phyloP scores from a whole-genome alignment of 2,329 filamentous ascomycete genomes.

The Diaporthe longicolla region DNA sequence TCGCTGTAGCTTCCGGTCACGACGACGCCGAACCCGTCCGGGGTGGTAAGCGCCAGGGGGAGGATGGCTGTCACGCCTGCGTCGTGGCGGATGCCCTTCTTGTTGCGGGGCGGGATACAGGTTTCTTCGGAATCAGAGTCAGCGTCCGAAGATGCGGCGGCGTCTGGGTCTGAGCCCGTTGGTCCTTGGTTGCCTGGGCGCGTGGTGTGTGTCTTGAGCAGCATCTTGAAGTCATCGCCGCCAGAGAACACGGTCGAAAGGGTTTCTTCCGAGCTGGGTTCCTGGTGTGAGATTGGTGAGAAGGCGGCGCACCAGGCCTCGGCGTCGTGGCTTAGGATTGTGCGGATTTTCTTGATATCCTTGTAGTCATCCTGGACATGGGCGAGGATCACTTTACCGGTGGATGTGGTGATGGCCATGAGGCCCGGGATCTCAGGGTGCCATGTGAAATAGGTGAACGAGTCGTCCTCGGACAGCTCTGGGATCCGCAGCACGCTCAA shows the following conservation, averaged over 20 bases:
- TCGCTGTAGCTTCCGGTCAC: slow-evolving; percentile 96
- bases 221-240: slow-evolving; percentile 79
- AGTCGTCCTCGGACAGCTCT: slow-evolving; percentile 67
- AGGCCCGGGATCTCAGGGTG: slow-evolving; percentile 69
- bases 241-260: slow-evolving; percentile 72
- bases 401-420: slow-evolving; percentile 80
- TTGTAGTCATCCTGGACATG: slow-evolving; percentile 59
- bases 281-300: slow-evolving; percentile 51
- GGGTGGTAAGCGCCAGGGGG: slow-evolving; percentile 66
- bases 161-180: not conserved
- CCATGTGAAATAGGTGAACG: slow-evolving; percentile 83
- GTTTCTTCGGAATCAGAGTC: not conserved
- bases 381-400: slow-evolving; percentile 73
- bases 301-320: slow-evolving; percentile 84
- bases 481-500: slow-evolving; percentile 61
- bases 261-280: slow-evolving; percentile 35
- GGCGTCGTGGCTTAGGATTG: slow-evolving; percentile 62
- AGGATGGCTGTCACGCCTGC: slow-evolving; percentile 92
- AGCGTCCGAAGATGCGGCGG: not conserved
- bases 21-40: slow-evolving; percentile 68
- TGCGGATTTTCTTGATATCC: slow-evolving; percentile 51
- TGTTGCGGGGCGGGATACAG: not conserved
- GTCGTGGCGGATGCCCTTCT: slow-evolving; percentile 64
- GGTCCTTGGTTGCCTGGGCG: slow-evolving; percentile 44
- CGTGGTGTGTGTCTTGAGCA: slow-evolving; percentile 55